Base-by-base conservation (phyloP, 495 filamentous ascomycete species). In the Hyphodiscus hymeniophilus region DNA sequence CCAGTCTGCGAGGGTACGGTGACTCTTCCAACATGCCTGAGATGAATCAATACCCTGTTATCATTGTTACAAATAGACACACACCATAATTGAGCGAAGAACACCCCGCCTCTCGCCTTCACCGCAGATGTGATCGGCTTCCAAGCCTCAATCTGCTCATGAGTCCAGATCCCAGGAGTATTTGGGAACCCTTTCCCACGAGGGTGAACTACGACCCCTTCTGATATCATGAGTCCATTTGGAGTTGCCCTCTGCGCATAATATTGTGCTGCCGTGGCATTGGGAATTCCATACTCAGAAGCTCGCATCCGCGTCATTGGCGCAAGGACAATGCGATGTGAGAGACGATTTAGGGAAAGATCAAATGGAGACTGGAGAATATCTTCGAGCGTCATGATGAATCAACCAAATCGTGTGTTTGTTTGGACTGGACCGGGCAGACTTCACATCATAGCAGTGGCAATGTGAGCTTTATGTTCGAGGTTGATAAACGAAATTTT, bases 151-250 rank as follows among this genome's bases (percentile, higher is more conserved):
- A 79, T 72, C 47, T 88, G 84, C 12, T 65, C 75, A 0, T 68
- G 56, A 50, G 58, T 77, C 48, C 65, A 84, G 61, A 88, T 79
- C 1, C 79, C 80, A 0, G 83, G 81, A 1, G 69, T 68, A 59
- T 82, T 75, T 36, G 58, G 36, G 59, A 66, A 76, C 34, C 76
- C 73, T 44, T 59, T 51, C 20, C 74, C 71, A 34, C 59, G 54
- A 4, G 71, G 59, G 7, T 77, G 68, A 56, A 86, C 76, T 48
- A 77, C 67, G n/a, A 79, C 77, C 1, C 67, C 81, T 63, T 89
- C 82, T 17, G 70, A 72, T 51, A 85, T 74, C 40, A 81, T 52
- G 4, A 82, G 69, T 17, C 74, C 77, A 21, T 77, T 77, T 0
- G 73, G 69, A 15, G 68, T 60, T 24, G 69, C 69, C 28, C 80